Evolutionary conservation across 2,329 filamentous ascomycete genomes (phyloP).

Genomic region (Paracamarosporium sp.): DNA sequence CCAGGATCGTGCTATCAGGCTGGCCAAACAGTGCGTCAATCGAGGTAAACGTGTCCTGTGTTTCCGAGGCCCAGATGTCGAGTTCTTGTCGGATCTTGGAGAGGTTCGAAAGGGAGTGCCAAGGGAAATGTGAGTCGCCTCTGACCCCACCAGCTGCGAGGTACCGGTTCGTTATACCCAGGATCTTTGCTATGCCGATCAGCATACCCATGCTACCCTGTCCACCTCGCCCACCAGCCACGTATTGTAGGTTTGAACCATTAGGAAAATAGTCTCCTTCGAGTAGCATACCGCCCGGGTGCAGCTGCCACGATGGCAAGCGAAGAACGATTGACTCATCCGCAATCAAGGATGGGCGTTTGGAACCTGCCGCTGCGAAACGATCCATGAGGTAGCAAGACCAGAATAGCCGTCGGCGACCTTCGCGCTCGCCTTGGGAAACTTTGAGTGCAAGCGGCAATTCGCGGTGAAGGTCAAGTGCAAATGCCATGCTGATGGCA

Average conservation of each 20-base stretch:
- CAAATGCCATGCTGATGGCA: constrained; percentile 82
- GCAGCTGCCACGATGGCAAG: constrained; percentile 75
- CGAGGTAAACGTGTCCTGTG: constrained; percentile 78
- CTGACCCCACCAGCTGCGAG: constrained; percentile 85
- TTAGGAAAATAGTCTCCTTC: constrained; percentile 84
- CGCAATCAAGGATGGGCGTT: constrained; percentile 78
- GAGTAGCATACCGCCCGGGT: constrained; percentile 65
- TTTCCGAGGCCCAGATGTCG: constrained; percentile 83
- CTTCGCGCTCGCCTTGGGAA: constrained; percentile 74
- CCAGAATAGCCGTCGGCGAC: constrained; percentile 84
- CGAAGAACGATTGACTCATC: constrained; percentile 79
- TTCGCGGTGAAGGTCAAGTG: constrained; percentile 81
- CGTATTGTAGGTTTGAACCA: constrained; percentile 77
- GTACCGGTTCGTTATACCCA: constrained; percentile 84
- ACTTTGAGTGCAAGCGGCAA: constrained; percentile 68
- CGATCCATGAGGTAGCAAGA: constrained; percentile 85
- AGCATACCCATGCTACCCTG: constrained; percentile 82
- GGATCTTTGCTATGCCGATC: constrained; percentile 82
- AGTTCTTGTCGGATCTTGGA: constrained; percentile 87
- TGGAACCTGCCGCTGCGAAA: constrained; percentile 82
- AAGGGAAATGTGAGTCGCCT: constrained; percentile 88
- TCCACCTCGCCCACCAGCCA: constrained; percentile 72
- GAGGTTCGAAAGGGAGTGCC: constrained; percentile 84
- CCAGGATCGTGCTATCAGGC: constrained; percentile 76
- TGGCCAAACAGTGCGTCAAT: constrained; percentile 78